Evolutionary conservation across 2,329 filamentous ascomycete species (phyloP), one percentile per base, ranked within the genome.

Genomic region (Aspergillus ustus): DNA sequence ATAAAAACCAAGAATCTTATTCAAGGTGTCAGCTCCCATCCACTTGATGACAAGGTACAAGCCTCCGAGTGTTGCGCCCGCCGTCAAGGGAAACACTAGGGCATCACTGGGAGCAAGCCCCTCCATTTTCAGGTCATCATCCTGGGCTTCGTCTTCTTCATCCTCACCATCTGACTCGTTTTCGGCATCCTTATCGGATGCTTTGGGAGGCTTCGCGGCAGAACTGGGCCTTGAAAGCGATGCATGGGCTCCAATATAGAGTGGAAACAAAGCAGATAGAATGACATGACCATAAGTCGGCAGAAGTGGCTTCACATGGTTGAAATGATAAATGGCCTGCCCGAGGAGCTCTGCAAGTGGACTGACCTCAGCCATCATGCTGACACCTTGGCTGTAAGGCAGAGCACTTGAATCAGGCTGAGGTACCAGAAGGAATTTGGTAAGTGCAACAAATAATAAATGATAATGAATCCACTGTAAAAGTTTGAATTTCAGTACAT

Each of bases 41-140:
- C 90, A 95, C 75, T 96, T 92, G 73, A 98, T 92, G 62, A 97
- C 82, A 69, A 93, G 89, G 80, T 98, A 98, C 13, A 98, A 82
- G 5, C 87, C 87, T 46, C 88, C 84, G 8, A 98, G 85, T 1
- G 89, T 87, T 9, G 82, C 71, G 2, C 88, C 92, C 6, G 93
- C 93, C 58, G 93, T 81, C 34, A 97, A 68, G 1, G 94, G 95
- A 65, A 97, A 91, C 69, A 96, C 76, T 67, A 98, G 86, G 52
- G 92, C 94, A 76, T 98, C 94, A 0, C 86, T 88, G 1, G 91
- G 88, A 8, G 88, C 84, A 56, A 96, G 78, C 0, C 89, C 89
- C 69, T 90, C 88, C 80, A 90, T 86, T 66, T 82, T 82, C 63
- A 87, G 84, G 17, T 80, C 72, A 9, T 82, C 78, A 29, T 84